These are phyloP conservation scores for Rubia peregrina DNA, from an alignment of 305 asterid species.

Conservation along the genomic window DNA sequence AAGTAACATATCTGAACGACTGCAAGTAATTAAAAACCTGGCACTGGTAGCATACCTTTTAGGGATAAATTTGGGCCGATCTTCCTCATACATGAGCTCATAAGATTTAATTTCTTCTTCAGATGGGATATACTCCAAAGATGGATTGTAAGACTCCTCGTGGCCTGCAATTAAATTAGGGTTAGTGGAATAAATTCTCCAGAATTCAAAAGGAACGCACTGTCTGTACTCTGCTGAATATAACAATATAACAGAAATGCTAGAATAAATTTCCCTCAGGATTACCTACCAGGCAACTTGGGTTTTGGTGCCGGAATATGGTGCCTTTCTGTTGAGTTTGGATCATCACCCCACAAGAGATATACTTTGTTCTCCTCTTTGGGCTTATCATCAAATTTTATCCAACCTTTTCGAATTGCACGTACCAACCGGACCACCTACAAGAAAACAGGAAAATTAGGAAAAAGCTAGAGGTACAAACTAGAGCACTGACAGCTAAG, in stretches of 20 bases:
- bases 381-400: constrained; percentile 69
- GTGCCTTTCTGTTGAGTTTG: constrained; percentile 61
- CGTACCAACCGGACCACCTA: constrained; percentile 74
- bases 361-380: constrained; percentile 59
- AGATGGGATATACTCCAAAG: constrained; percentile 86
- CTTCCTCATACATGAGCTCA: constrained; percentile 94
- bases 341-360: constrained; percentile 74
- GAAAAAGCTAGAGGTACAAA: not conserved
- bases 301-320: constrained; percentile 90
- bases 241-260: constrained; percentile 8
- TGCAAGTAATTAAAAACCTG: not conserved
- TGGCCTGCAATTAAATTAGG: constrained; percentile 52
- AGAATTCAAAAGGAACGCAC: not conserved
- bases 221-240: not conserved
- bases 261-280: not conserved
- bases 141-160: constrained; percentile 93
- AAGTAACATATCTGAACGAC: constrained; percentile 9
- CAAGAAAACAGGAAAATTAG: constrained; percentile 8
- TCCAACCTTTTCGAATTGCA: constrained; percentile 68
- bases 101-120: constrained; percentile 81
- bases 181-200: constrained; percentile 15
- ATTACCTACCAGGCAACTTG: constrained; percentile 63
- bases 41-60: constrained; percentile 42
- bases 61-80: constrained; percentile 85
- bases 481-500: not conserved